phyloP scores from a whole-genome alignment of 129 eudicot species.

The Pulicaria dysenterica region DNA sequence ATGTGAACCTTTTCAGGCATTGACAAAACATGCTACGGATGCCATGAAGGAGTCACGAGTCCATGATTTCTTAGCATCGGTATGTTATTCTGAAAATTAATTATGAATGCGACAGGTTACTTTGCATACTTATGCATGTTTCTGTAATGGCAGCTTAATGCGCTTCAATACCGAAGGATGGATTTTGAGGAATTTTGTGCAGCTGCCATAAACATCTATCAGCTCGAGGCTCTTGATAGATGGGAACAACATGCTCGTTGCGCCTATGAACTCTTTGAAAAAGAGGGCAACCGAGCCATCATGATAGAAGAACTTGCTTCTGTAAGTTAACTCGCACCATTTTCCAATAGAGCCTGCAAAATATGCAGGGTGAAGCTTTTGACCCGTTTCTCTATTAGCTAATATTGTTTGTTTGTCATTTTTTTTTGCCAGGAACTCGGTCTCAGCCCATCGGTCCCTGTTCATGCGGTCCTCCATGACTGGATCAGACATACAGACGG shows the following conservation, averaged over 20 bases:
- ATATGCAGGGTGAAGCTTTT: too few relatives aligned
- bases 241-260: conserved; percentile 98
- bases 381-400: background rate
- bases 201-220: conserved; percentile 79
- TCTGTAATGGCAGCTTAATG: conserved; percentile 56
- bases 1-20: conserved; percentile 51
- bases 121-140: too few relatives aligned
- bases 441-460: conserved; percentile 84
- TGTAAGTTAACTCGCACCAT: conserved; percentile 43
- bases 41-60: conserved; percentile 96
- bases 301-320: conserved; percentile 95
- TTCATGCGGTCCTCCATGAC: conserved; percentile 85
- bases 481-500: conserved; percentile 99
- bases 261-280: conserved; percentile 89
- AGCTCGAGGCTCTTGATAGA: conserved; percentile 88
- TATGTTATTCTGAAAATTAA: conserved; percentile 28
- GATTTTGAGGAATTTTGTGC: conserved; percentile 98
- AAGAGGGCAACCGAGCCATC: conserved; percentile 87
- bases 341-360: background rate
- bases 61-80: conserved; percentile 77
- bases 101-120: too few relatives aligned
- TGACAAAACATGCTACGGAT: conserved; percentile 85
- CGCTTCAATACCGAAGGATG: conserved; percentile 88
- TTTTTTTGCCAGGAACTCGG: conserved; percentile 76
- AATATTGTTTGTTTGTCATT: background rate